phyloP scores from a whole-genome alignment of 2,329 filamentous ascomycete genomes.

The Paracamarosporium sp. region DNA sequence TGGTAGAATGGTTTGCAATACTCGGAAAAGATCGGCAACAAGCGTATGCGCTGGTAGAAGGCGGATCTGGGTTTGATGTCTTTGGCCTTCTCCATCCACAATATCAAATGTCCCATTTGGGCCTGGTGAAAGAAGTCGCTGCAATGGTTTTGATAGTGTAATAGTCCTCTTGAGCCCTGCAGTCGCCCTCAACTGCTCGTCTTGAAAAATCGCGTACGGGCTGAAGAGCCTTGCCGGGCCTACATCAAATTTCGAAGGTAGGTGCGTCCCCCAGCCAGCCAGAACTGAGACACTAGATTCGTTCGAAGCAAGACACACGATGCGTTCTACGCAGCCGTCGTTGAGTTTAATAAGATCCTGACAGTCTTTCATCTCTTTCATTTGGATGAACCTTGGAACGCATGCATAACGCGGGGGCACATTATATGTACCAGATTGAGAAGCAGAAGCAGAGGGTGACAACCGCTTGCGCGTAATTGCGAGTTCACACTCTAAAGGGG shows the following conservation, averaged over 20 bases:
- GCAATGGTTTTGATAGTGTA: slow-evolving; percentile 27
- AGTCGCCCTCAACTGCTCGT: slow-evolving; percentile 32
- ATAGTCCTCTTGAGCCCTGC: slow-evolving; percentile 44
- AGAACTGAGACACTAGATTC: slow-evolving; percentile 35
- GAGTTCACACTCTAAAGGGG: slow-evolving; percentile 46
- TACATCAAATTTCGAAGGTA: slow-evolving; percentile 35
- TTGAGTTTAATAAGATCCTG: slow-evolving; percentile 40
- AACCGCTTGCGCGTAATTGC: slow-evolving; percentile 44
- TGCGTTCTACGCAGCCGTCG: slow-evolving; percentile 40
- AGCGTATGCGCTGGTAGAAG: slow-evolving; percentile 35
- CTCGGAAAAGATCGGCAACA: slow-evolving; percentile 39
- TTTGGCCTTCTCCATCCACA: slow-evolving; percentile 36
- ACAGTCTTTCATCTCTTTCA: slow-evolving; percentile 29
- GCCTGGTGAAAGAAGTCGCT: slow-evolving; percentile 30
- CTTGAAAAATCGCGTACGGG: slow-evolving; percentile 38
- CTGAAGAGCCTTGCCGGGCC: slow-evolving; percentile 40
- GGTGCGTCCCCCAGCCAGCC: slow-evolving; percentile 46
- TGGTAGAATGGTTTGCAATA: slow-evolving; percentile 41
- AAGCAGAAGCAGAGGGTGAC: slow-evolving; percentile 35
- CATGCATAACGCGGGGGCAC: slow-evolving; percentile 40
- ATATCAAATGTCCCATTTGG: slow-evolving; percentile 37
- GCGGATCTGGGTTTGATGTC: slow-evolving; percentile 40
- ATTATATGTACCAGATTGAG: slow-evolving; percentile 27
- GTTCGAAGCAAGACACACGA: slow-evolving; percentile 32
- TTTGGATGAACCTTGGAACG: slow-evolving; percentile 39